Conservation (phyloP, 495 filamentous ascomycete species). For the Cercophora scortea region DNA sequence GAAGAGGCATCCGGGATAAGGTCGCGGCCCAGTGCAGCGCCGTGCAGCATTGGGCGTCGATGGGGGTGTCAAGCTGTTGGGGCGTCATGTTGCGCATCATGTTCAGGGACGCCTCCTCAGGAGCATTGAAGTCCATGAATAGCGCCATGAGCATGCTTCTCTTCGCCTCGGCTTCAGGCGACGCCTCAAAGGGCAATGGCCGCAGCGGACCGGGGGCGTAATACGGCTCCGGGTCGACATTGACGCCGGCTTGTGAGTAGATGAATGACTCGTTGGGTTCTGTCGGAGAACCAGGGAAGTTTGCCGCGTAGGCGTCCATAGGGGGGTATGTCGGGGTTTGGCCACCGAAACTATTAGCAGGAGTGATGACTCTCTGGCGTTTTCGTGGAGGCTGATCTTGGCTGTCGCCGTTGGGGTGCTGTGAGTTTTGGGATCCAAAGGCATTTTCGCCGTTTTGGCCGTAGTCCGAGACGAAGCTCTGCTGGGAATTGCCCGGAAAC, state of each 20-base stretch:
- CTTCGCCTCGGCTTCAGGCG: conserved; percentile 62
- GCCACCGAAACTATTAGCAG: conserved; percentile 41
- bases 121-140: conserved; percentile 61
- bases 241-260: conserved; percentile 51
- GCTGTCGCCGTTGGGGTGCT: conserved; percentile 42
- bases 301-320: conserved; percentile 42
- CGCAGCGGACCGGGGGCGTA: conserved; percentile 52
- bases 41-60: conserved; percentile 79
- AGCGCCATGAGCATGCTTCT: conserved; percentile 76
- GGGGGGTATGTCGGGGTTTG: conserved; percentile 29
- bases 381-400: conserved; percentile 77
- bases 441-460: conserved; percentile 39
- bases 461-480: conserved; percentile 40
- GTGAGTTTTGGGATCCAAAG: conserved; percentile 30
- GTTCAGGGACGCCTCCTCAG: conserved; percentile 40
- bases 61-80: conserved; percentile 79
- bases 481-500: conserved; percentile 39
- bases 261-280: conserved; percentile 83
- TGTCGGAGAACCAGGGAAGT: conserved; percentile 59
- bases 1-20: conserved; percentile 70
- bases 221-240: conserved; percentile 43
- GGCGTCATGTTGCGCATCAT: conserved; percentile 54
- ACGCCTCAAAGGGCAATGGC: conserved; percentile 60
- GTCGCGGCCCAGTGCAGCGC: conserved; percentile 97
- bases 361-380: conserved; percentile 45